Evolutionary conservation across 1,139 yeast species (phyloP).

Genomic region (Yamadazyma oceani): DNA sequence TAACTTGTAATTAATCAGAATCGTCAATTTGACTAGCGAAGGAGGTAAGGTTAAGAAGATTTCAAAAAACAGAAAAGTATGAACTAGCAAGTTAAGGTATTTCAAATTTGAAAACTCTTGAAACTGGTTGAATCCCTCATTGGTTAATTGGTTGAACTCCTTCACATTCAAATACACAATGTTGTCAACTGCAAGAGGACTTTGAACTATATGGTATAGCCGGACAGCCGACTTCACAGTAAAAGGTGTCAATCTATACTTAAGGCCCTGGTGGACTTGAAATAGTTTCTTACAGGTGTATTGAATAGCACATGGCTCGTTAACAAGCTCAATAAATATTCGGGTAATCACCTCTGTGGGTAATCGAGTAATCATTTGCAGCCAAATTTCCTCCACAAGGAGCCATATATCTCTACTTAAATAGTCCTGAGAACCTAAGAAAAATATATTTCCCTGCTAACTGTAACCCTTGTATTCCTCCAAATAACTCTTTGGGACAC

Average conservation of each 20-base stretch:
- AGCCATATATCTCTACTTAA: no score
- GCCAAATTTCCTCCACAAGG: slow-evolving; percentile 1
- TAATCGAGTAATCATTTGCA: slow-evolving; percentile 6
- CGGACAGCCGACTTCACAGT: neutral
- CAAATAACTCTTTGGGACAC: no score
- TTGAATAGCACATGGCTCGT: neutral
- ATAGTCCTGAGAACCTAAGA: no score
- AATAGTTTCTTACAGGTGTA: slow-evolving; percentile 1
- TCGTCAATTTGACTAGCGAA: neutral
- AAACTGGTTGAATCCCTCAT: neutral
- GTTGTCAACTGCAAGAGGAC: neutral
- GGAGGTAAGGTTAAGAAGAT: slow-evolving; percentile 1
- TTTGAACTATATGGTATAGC: neutral
- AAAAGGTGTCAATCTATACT: neutral
- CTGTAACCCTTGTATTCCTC: no score
- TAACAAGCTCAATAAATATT: slow-evolving; percentile 2
- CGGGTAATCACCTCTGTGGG: slow-evolving; percentile 3
- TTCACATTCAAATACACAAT: neutral
- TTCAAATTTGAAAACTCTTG: slow-evolving; percentile 4
- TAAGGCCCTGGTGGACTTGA: neutral
- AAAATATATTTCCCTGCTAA: no score
- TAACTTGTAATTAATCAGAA: neutral
- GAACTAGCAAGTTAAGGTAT: neutral
- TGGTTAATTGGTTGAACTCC: neutral
- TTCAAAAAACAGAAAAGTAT: neutral